Conservation (phyloP, 805 yeast genomes). For the Candida fluviatilis region DNA sequence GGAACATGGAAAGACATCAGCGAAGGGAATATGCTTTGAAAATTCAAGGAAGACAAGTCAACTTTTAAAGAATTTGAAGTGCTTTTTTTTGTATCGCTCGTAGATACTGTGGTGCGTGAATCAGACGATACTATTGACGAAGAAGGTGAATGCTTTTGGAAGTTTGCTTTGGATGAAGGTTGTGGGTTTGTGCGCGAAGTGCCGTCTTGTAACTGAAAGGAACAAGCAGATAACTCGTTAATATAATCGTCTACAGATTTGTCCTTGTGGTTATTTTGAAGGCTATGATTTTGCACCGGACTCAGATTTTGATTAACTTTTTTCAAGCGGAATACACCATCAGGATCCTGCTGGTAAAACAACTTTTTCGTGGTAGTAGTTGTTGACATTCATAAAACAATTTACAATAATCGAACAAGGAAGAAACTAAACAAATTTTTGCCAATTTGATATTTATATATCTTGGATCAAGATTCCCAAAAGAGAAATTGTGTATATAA, state of each 20-base stretch:
- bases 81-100: not conserved
- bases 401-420: not conserved
- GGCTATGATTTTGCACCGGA: too few relatives aligned
- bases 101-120: not conserved
- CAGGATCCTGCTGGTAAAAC: conserved; percentile 34
- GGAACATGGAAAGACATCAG: conserved; percentile 2
- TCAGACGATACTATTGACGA: conserved; percentile 1
- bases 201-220: conserved; percentile 20
- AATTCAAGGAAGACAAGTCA: not conserved
- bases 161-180: conserved; percentile 7
- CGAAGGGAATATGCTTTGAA: not conserved
- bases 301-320: conserved; percentile 16
- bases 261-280: conserved; percentile 7
- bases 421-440: not conserved
- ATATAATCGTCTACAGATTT: conserved; percentile 21
- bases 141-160: conserved; percentile 3
- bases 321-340: conserved; percentile 35
- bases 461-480: too few relatives aligned
- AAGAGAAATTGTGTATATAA: too few relatives aligned
- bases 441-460: not conserved
- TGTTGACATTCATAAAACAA: conserved; percentile 13
- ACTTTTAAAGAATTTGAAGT: not conserved
- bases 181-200: conserved; percentile 7
- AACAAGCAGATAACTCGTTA: conserved; percentile 30
- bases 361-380: conserved; percentile 23